These are phyloP conservation scores for Metschnikowia arizonensis DNA, from an alignment of 805 yeast species.

Conservation along the genomic window DNA sequence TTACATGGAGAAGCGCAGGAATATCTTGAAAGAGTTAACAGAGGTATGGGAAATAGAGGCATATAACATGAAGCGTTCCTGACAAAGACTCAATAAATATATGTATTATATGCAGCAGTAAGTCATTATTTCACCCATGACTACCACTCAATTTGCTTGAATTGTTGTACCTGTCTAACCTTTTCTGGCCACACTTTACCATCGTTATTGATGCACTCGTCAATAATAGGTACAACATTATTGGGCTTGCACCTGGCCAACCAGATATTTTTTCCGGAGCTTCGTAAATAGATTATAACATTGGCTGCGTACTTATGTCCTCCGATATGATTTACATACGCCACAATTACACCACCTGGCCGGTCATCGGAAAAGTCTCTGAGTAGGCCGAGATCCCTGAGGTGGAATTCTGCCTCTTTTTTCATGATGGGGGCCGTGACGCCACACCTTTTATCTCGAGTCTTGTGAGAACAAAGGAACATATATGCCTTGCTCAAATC, in stretches of 20 bases:
- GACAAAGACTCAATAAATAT: background rate
- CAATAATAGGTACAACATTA: conserved; percentile 68
- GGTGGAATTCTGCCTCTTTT: conserved; percentile 66
- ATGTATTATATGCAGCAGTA: background rate
- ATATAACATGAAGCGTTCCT: background rate
- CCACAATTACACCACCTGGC: conserved; percentile 69
- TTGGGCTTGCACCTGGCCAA: conserved; percentile 79
- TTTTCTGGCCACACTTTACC: conserved; percentile 68
- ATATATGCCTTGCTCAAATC: conserved; percentile 44
- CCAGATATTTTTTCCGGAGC: conserved; percentile 77
- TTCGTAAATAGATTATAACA: conserved; percentile 65
- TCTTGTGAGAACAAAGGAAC: conserved; percentile 81
- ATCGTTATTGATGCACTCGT: conserved; percentile 66
- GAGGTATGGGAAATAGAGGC: conserved; percentile 3
- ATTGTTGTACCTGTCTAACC: conserved; percentile 58
- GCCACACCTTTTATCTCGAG: conserved; percentile 92
- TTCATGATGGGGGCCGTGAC: conserved; percentile 88
- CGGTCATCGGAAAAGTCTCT: conserved; percentile 76
- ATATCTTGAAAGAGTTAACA: conserved; percentile 35
- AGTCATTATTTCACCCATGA: background rate
- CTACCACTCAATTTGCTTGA: conserved; percentile 51
- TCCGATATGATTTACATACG: conserved; percentile 82
- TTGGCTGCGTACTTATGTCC: conserved; percentile 96
- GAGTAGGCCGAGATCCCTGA: conserved; percentile 66
- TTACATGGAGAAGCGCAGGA: conserved; percentile 47